Percentiles rank a stretch among this genome's conserved stretches.
These are phyloP conservation scores for Sporisorium sorghi DNA, from an alignment of 1,284 basidiomycete genomes.

Conservation along the genomic window DNA sequence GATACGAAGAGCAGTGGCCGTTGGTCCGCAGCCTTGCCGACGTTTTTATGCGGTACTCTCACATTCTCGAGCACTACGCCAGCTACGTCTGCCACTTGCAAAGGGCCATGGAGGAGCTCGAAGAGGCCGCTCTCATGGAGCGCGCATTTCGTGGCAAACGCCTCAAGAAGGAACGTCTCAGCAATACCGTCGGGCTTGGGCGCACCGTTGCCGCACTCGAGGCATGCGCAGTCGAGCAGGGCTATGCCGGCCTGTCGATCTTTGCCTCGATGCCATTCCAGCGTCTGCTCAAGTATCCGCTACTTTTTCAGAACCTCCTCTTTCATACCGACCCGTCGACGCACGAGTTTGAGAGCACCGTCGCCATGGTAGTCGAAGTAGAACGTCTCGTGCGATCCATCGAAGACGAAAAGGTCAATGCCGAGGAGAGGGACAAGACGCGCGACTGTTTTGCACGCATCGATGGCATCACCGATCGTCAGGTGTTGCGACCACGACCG, in stretches of 20 bases:
- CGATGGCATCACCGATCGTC: constrained; percentile 77
- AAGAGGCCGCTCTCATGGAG: constrained; percentile 64
- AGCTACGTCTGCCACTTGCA: constrained; percentile 61
- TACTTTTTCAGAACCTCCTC: constrained; percentile 91
- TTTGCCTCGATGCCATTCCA: constrained; percentile 97
- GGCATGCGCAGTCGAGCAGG: constrained; percentile 81
- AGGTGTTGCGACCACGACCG: constrained; percentile 85
- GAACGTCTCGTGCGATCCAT: constrained; percentile 94
- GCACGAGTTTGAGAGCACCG: constrained; percentile 93
- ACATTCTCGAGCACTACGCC: constrained; percentile 58
- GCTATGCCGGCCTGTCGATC: constrained; percentile 91
- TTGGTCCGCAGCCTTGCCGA: constrained; percentile 62
- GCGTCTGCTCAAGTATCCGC: constrained; percentile 92
- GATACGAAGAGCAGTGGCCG: constrained; percentile 65
- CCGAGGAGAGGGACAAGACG: constrained; percentile 93
- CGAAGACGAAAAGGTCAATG: constrained; percentile 95
- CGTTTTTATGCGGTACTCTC: constrained; percentile 55
- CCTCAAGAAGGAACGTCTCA: constrained; percentile 58
- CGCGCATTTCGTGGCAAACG: constrained; percentile 60
- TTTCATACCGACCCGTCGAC: constrained; percentile 90
- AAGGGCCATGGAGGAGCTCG: constrained; percentile 57
- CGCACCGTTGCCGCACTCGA: constrained; percentile 74
- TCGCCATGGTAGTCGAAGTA: constrained; percentile 96
- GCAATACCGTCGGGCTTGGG: constrained; percentile 59
- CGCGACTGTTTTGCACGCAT: constrained; percentile 94